Conservation (phyloP, 306 rosid species). For the Castanea crenata region DNA sequence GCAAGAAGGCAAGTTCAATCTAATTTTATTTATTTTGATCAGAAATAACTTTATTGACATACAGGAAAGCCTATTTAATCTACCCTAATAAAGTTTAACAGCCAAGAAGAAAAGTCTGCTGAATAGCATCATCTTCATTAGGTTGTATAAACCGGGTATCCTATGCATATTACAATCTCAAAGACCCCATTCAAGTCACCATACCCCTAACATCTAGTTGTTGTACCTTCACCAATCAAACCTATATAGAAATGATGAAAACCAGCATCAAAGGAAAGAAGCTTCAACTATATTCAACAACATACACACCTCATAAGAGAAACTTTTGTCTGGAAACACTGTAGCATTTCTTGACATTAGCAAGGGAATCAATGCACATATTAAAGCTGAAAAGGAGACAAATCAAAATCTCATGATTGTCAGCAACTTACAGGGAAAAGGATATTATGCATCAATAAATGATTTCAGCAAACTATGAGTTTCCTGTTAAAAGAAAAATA, state of each 20-base stretch:
- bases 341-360: constrained; percentile 87
- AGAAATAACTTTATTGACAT: too few species aligned
- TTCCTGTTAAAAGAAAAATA: constrained; percentile 10
- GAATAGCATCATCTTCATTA: not conserved
- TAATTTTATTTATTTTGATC: not conserved
- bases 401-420: constrained; percentile 12
- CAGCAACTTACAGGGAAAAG: constrained; percentile 20
- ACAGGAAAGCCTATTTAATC: too few species aligned
- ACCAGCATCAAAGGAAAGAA: constrained; percentile 13
- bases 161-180: not conserved
- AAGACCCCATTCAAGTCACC: not conserved
- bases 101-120: not conserved
- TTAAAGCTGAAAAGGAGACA: constrained; percentile 67
- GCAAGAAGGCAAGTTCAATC: not conserved
- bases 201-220: not conserved
- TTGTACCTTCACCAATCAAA: not conserved
- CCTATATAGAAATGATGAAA: constrained; percentile 7
- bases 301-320: constrained; percentile 67
- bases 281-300: not conserved
- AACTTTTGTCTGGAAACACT: constrained; percentile 77
- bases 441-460: constrained; percentile 6
- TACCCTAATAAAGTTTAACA: too few species aligned
- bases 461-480: not conserved
- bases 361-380: constrained; percentile 87
- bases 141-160: not conserved